These are phyloP conservation scores for Calonectria fujianensis DNA, from an alignment of 2,329 filamentous ascomycete species.

Conservation along the genomic window DNA sequence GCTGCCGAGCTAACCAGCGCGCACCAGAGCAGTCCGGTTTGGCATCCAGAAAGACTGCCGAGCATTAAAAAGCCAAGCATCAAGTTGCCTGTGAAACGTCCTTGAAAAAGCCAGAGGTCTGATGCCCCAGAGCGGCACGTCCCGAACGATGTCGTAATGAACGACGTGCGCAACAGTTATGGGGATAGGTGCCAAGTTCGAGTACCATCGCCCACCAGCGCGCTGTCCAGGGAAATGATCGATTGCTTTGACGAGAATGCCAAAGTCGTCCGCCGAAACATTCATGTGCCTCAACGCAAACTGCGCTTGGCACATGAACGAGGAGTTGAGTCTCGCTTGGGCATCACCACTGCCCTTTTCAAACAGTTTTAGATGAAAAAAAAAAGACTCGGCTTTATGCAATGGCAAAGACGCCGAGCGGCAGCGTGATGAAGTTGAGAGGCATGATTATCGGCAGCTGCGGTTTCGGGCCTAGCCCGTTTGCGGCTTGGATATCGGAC, in stretches of 20 bases:
- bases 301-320: slow-evolving; percentile 36
- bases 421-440: slow-evolving; percentile 38
- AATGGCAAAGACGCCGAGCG: slow-evolving; percentile 30
- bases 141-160: slow-evolving; percentile 37
- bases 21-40: slow-evolving; percentile 42
- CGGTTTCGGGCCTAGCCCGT: slow-evolving; percentile 36
- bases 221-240: slow-evolving; percentile 37
- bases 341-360: slow-evolving; percentile 14
- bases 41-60: slow-evolving; percentile 10
- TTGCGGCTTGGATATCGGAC: slow-evolving; percentile 44
- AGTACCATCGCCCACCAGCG: slow-evolving; percentile 12
- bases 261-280: slow-evolving; percentile 39
- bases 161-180: slow-evolving; percentile 38
- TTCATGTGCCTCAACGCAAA: slow-evolving; percentile 31
- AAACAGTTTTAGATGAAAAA: slow-evolving; percentile 36
- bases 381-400: slow-evolving; percentile 39
- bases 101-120: slow-evolving; percentile 21
- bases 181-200: slow-evolving; percentile 25
- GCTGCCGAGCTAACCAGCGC: slow-evolving; percentile 38
- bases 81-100: slow-evolving; percentile 33
- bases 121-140: slow-evolving; percentile 14
- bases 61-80: not conserved
- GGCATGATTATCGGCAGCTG: slow-evolving; percentile 39
- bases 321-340: slow-evolving; percentile 35
- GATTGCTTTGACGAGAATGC: slow-evolving; percentile 40